Conservation (phyloP, 768 basidiomycete species). For the Kondoa subrosea region DNA sequence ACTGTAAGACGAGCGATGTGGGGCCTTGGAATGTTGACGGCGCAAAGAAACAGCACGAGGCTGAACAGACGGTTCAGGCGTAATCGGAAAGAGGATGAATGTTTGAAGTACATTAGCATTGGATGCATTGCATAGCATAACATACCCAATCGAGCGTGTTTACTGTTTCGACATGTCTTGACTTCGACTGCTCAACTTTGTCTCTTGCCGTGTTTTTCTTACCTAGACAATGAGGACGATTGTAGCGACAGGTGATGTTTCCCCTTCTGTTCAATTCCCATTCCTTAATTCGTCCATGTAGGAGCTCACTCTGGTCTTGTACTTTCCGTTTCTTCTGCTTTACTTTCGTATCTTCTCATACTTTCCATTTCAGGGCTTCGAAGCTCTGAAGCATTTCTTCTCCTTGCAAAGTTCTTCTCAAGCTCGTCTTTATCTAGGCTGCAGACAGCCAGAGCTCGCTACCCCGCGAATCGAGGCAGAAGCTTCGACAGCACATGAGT, state of each 20-base stretch:
- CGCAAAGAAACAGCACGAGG: neutral
- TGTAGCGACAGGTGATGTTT: neutral
- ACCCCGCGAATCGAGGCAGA: neutral
- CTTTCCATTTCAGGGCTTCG: neutral
- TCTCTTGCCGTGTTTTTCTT: too few species aligned
- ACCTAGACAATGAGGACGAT: neutral
- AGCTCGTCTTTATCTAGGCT: neutral
- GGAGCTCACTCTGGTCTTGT: neutral
- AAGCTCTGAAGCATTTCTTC: neutral
- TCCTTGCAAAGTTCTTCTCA: neutral
- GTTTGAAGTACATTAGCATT: too few species aligned
- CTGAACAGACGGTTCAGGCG: neutral
- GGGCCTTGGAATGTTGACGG: neutral
- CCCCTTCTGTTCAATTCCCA: neutral
- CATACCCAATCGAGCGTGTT: too few species aligned
- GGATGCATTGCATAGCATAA: too few species aligned
- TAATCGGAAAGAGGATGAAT: too few species aligned
- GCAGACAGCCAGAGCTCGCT: neutral
- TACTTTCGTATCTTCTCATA: too few species aligned
- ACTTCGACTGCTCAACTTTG: too few species aligned
- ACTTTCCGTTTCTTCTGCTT: too few species aligned
- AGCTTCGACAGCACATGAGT: neutral
- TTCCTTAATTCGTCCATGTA: neutral
- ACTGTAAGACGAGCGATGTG: neutral
- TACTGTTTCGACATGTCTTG: too few species aligned